Evolutionary conservation across 2,329 filamentous ascomycete genomes (phyloP).

Genomic region (Hypoxylon sp.): DNA sequence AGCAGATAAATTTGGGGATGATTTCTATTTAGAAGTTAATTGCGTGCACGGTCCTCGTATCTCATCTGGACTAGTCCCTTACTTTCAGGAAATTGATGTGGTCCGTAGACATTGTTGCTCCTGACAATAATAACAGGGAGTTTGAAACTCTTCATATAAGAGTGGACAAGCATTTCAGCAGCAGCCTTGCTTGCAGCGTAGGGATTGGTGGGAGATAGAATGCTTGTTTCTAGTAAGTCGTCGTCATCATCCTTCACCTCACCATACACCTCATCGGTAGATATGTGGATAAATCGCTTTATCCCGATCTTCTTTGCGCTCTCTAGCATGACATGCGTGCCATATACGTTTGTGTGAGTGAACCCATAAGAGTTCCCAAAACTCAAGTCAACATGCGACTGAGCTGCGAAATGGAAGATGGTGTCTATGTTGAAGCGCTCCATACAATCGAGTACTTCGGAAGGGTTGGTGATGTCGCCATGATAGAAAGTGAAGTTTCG

Average conservation of each 20-base stretch:
- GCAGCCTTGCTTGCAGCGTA: slow-evolving; percentile 86
- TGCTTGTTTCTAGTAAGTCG: slow-evolving; percentile 79
- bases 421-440: slow-evolving; percentile 81
- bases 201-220: slow-evolving; percentile 84
- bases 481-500: slow-evolving; percentile 85
- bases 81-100: slow-evolving; percentile 89
- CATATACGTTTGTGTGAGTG: slow-evolving; percentile 85
- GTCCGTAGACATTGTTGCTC: slow-evolving; percentile 89
- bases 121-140: slow-evolving; percentile 84
- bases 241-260: slow-evolving; percentile 81
- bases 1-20: slow-evolving; percentile 84
- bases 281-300: slow-evolving; percentile 83
- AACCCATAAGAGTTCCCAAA: slow-evolving; percentile 88
- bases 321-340: slow-evolving; percentile 86
- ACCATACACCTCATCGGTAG: slow-evolving; percentile 88
- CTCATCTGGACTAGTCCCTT: slow-evolving; percentile 54
- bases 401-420: slow-evolving; percentile 87
- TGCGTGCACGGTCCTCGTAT: not conserved
- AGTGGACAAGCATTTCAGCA: slow-evolving; percentile 88
- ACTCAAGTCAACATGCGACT: slow-evolving; percentile 85
- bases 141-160: slow-evolving; percentile 87
- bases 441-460: slow-evolving; percentile 78
- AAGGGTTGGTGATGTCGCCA: slow-evolving; percentile 81
- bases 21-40: slow-evolving; percentile 71
- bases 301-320: slow-evolving; percentile 80